Conservation (phyloP, 2,329 filamentous ascomycete genomes). For the Tolypocladium endophyticum region DNA sequence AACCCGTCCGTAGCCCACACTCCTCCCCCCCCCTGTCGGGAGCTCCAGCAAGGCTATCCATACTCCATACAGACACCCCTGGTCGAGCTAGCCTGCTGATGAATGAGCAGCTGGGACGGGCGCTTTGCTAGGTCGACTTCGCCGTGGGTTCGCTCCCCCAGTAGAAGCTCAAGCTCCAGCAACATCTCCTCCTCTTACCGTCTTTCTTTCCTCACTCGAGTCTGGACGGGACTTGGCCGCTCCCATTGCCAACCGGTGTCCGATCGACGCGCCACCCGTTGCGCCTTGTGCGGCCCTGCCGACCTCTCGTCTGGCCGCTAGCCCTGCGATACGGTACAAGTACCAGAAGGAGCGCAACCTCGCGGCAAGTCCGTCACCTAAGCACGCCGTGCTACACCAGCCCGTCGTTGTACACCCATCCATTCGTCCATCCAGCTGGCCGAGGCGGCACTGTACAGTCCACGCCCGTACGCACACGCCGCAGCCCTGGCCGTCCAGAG, state of each 20-base stretch:
- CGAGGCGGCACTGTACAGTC: neutral
- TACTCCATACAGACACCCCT: neutral
- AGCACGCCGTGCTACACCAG: constrained; percentile 2
- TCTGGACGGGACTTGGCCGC: neutral
- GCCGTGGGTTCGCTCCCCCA: neutral
- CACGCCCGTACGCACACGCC: constrained; percentile 1
- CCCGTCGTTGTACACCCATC: neutral
- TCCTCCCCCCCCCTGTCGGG: neutral
- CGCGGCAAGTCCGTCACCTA: constrained; percentile 1
- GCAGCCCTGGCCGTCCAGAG: neutral
- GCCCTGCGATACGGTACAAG: constrained; percentile 1
- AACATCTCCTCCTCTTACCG: neutral
- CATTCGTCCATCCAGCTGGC: neutral
- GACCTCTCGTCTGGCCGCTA: constrained; percentile 2
- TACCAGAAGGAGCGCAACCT: constrained; percentile 2
- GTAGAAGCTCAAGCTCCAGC: neutral
- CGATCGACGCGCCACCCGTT: constrained; percentile 2
- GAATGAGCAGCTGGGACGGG: neutral
- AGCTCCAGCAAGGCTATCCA: neutral
- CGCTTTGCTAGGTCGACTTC: neutral
- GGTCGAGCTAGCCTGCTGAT: neutral
- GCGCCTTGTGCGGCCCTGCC: constrained; percentile 1
- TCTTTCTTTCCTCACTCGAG: neutral
- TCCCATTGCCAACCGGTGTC: neutral
- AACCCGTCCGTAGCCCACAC: neutral